Evolutionary conservation across 352 stramenopile genomes (phyloP).

Genomic region (Globisporangium acanthophoron): DNA sequence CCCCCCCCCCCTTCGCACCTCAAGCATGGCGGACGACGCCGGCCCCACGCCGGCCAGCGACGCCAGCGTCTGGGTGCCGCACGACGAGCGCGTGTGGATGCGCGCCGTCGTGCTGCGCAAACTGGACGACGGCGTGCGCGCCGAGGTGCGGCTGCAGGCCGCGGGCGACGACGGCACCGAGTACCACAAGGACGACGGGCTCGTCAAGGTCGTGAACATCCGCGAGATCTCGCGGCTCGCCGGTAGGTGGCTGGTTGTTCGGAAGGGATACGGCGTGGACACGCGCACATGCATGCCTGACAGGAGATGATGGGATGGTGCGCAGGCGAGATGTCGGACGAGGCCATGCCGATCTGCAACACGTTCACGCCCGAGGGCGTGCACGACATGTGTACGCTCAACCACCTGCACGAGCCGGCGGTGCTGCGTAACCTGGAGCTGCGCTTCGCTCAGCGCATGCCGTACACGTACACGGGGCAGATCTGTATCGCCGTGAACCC

Average conservation of each 20-base stretch:
- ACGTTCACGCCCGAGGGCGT: conserved; percentile 56
- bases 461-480: conserved; percentile 78
- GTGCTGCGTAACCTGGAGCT: conserved; percentile 75
- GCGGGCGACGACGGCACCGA: conserved; percentile 37
- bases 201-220: conserved; percentile 58
- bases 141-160: conserved; percentile 58
- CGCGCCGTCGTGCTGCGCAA: conserved; percentile 62
- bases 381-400: conserved; percentile 77
- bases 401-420: conserved; percentile 74
- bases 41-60: conserved; percentile 48
- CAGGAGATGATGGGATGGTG: neutral
- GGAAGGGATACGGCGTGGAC: neutral
- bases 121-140: conserved; percentile 36
- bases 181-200: conserved; percentile 53
- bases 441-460: conserved; percentile 60
- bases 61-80: conserved; percentile 77
- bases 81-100: conserved; percentile 74
- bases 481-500: conserved; percentile 82
- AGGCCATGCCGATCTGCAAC: conserved; percentile 84
- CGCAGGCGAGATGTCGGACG: conserved; percentile 57
- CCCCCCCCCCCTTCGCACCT: neutral
- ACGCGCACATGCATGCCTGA: neutral
- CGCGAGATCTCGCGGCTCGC: conserved; percentile 56
- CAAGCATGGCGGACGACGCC: conserved; percentile 23
- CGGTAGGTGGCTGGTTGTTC: conserved; percentile 13